Conservation (phyloP, 75 land plant species). For the Selaginella tamariscina region DNA sequence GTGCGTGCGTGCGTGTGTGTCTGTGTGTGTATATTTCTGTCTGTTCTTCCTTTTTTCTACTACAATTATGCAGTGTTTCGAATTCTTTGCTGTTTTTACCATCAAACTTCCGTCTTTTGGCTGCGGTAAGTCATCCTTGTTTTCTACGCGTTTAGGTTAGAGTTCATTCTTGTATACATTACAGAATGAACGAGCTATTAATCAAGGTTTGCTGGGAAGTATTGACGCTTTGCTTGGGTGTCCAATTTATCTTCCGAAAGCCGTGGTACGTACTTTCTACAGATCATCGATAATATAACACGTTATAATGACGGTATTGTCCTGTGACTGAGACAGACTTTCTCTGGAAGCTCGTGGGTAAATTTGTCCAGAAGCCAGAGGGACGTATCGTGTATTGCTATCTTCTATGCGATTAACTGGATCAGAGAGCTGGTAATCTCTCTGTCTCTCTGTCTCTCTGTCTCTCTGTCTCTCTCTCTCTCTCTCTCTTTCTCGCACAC, state of each 20-base stretch:
- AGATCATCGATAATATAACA: no score
- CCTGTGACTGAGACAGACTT: no score
- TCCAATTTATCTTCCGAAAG: constrained; percentile 72
- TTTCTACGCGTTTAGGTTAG: neutral
- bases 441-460: neutral
- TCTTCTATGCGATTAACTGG: constrained; percentile 77
- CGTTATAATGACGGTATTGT: neutral
- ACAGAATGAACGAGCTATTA: constrained; percentile 67
- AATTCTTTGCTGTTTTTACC: constrained; percentile 52
- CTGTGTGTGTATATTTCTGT: neutral
- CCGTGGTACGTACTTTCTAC: constrained; percentile 37
- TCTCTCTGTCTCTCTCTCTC: neutral
- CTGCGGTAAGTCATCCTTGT: constrained; percentile 38
- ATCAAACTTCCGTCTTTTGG: constrained; percentile 49
- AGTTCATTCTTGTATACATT: neutral
- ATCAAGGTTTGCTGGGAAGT: constrained; percentile 80
- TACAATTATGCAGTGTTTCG: constrained; percentile 30
- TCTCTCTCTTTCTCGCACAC: neutral
- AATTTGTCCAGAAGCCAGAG: constrained; percentile 44
- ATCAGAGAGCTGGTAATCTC: constrained; percentile 68
- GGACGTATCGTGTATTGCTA: constrained; percentile 40
- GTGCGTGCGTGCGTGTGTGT: neutral
- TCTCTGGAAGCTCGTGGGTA: no score
- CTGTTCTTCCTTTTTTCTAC: neutral
- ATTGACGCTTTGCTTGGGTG: constrained; percentile 97